Conservation (phyloP, 176 grass and related monocot genomes). For the Melocanna baccifera region DNA sequence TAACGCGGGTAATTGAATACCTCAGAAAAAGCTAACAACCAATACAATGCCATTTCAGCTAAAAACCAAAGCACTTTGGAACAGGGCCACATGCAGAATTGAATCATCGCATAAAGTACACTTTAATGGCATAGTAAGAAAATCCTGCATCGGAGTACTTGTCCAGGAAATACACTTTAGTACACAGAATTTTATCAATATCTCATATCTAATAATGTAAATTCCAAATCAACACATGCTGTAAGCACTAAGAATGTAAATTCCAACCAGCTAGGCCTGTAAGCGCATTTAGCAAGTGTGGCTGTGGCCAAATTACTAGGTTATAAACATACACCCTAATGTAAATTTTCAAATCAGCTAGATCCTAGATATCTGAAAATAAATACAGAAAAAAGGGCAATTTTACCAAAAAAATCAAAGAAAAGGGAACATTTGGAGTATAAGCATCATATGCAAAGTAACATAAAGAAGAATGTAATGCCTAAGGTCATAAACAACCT, state of each 20-base stretch:
- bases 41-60: no score
- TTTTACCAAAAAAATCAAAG: conserved; percentile 7
- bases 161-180: not conserved
- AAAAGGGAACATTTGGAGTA: not conserved
- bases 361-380: not conserved
- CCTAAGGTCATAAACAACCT: conserved; percentile 40
- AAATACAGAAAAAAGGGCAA: not conserved
- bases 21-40: no score
- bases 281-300: not conserved
- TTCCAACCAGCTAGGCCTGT: not conserved
- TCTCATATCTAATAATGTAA: not conserved
- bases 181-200: not conserved
- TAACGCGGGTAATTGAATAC: no score
- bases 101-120: not conserved
- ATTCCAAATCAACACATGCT: not conserved
- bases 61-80: no score
- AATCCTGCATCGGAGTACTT: not conserved
- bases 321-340: not conserved
- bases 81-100: not conserved
- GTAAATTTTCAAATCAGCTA: not conserved
- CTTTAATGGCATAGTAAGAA: not conserved
- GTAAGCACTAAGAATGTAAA: not conserved
- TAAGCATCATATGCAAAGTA: not conserved
- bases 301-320: not conserved
- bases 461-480: not conserved